Evolutionary conservation across 2,329 filamentous ascomycete genomes (phyloP), one percentile per base, ranked within the genome.

Genomic region (Thelonectria blattea): DNA sequence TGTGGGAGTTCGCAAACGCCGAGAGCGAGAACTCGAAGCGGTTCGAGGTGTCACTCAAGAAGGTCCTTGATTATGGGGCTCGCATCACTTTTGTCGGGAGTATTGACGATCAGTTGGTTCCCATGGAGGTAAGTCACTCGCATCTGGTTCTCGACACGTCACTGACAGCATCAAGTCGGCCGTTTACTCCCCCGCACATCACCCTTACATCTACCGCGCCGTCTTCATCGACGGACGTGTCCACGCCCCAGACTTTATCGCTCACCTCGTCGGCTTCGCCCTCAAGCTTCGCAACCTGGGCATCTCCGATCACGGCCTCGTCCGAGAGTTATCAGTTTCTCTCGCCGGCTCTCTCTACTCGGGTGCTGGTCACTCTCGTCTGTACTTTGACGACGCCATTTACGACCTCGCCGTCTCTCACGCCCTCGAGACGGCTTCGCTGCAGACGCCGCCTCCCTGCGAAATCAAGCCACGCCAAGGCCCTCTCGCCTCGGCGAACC

Each of bases 21-120:
- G 85, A 90, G 57, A 97, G 92, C 72, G 84, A 87, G 54, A 91
- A 97, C 12, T 94, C 92, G 1, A 89, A 90, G 70, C 87, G 91
- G 66, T 96, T 97, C 67, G 88, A 92, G 68, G 81, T 87, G 27
- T 88, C 93, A 0, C 79, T 98, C 3, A 88, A 90, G 70, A 85
- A 85, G 10, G 89, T 90, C 2, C 80, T 99, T 7, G 84, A 88
- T 15, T 90, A 92, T 69, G 93, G 93, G 12, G 91, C 91, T 14
- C 87, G 92, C 42, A 86, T 98, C 50, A 91, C 93, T 0, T 97
- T 93, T 73, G 84, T 96, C 60, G 94, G 94, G 55, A 97, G 93
- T 75, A 96, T 99, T 52, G 95, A 99, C 74, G 95, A 99, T 75
- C 95, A 99, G 75, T 82, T 99, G 2, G 93, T 99, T 14, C 94